Evolutionary conservation across 2,329 filamentous ascomycete species (phyloP).

Genomic region (Thermothelomyces thermophilus): DNA sequence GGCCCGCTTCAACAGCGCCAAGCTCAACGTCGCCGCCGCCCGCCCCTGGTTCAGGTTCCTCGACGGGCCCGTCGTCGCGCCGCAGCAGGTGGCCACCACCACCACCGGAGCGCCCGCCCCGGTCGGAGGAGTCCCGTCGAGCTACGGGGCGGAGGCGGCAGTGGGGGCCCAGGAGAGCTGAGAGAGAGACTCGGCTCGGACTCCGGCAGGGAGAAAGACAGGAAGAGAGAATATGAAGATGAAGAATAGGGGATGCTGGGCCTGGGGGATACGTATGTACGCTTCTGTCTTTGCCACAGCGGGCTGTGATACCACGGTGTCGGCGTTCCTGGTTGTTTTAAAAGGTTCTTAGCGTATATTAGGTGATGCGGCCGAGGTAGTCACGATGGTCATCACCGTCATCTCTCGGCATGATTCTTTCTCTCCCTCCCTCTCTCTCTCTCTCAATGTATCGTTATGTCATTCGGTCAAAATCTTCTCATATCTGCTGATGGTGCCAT

Average conservation of each 20-base stretch:
- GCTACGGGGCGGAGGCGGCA: neutral
- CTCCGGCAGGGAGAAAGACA: too few species aligned
- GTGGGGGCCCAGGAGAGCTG: conserved; percentile 2
- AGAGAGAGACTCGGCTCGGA: neutral
- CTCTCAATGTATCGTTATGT: too few species aligned
- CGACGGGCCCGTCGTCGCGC: conserved; percentile 43
- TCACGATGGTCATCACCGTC: too few species aligned
- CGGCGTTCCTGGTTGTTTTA: conserved; percentile 11
- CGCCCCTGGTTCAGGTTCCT: conserved; percentile 70
- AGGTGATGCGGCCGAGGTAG: too few species aligned
- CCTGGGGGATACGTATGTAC: too few species aligned
- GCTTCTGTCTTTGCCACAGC: neutral
- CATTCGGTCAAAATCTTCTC: neutral
- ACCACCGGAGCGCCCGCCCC: neutral
- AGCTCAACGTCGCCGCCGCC: conserved; percentile 84
- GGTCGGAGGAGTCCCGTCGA: too few species aligned
- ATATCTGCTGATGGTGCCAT: neutral
- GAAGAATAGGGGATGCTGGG: too few species aligned
- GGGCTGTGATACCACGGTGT: conserved; percentile 4
- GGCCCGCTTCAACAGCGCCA: conserved; percentile 81
- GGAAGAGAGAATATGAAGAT: too few species aligned
- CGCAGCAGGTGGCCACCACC: conserved; percentile 19
- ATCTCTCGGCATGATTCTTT: neutral
- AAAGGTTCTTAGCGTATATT: neutral
- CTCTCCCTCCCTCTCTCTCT: too few species aligned